phyloP scores from a whole-genome alignment of 495 filamentous ascomycete species.

The Poronia punctata region DNA sequence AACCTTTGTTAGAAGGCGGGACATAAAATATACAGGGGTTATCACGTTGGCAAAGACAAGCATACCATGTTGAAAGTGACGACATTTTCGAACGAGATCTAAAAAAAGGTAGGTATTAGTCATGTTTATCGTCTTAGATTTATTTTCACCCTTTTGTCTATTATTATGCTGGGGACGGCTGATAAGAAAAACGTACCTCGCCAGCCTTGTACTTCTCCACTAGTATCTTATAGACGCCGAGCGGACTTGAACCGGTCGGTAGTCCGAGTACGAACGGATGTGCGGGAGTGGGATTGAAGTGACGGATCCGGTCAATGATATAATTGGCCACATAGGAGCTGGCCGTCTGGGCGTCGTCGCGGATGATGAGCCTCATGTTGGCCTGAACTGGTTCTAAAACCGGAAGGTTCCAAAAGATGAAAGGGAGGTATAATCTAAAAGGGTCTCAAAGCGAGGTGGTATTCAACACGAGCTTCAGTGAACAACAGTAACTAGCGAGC shows the following conservation, averaged over 20 bases:
- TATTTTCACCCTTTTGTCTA: neutral
- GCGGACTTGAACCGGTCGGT: conserved; percentile 74
- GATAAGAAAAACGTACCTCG: conserved; percentile 31
- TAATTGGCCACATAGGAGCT: conserved; percentile 76
- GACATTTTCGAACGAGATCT: conserved; percentile 79
- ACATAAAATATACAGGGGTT: neutral
- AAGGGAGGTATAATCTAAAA: conserved; percentile 9
- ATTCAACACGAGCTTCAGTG: conserved; percentile 4
- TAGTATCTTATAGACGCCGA: conserved; percentile 69
- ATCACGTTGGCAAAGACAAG: conserved; percentile 1
- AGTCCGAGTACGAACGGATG: conserved; percentile 78
- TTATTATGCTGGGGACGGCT: too few species aligned
- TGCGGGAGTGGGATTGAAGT: conserved; percentile 59
- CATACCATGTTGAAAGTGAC: conserved; percentile 88
- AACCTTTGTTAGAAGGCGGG: conserved; percentile 5
- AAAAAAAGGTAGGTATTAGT: too few species aligned
- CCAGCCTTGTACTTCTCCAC: conserved; percentile 70
- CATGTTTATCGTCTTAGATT: neutral
- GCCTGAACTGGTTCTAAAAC: conserved; percentile 2
- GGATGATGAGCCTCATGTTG: conserved; percentile 77
- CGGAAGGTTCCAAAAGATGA: conserved; percentile 12
- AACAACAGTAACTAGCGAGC: too few species aligned
- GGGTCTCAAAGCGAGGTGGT: conserved; percentile 4
- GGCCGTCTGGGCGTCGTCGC: conserved; percentile 57
- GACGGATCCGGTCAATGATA: conserved; percentile 71